Evolutionary conservation across 2,329 filamentous ascomycete genomes (phyloP), one percentile per base, ranked within the genome.

Genomic region (Penicillium sp.): DNA sequence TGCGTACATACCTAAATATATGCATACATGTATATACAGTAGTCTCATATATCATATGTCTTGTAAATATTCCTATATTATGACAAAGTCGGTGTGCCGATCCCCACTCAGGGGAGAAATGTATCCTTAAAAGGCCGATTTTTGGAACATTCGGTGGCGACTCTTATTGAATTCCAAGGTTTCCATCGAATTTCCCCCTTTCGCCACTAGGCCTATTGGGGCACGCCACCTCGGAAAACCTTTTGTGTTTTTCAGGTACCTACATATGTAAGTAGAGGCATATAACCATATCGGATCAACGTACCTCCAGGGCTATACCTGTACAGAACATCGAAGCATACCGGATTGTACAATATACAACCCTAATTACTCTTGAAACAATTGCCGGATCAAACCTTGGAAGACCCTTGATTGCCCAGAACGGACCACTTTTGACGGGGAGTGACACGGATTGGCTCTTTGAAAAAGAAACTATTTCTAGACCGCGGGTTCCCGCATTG

Each of bases 31-130:
- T n/a, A n/a, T n/a, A n/a, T n/a, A n/a, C n/a, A 1, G 24, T 8
- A 26, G 24, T 26, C 24, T 26, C 24, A 29, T 7, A 29, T 35
- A 18, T 24, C 20, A 47, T 14, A 35, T 3, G 35, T 48, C 31
- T n/a, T 43, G 18, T 46, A 46, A 35, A 24, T 22, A 10, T 43
- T 43, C 16, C 29, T 22, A 34, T 9, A 39, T 22, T 16, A 18
- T 18, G 29, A 22, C 24, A 14, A 44, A 44, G 42, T 29, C 24
- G 53, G 61, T 61, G 57, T 54, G 53, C 31, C 43, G 50, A 56
- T 53, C 54, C 57, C 60, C 58, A 58, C 51, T 52, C 47, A 61
- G 54, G 52, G 51, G 24, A 32, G 43, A 46, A 34, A n/a, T n/a
- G n/a, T 39, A 61, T 56, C 55, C 59, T 59, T 60, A 58, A 56